Conservation (phyloP, 495 filamentous ascomycete species). For the Cercophora scortea region DNA sequence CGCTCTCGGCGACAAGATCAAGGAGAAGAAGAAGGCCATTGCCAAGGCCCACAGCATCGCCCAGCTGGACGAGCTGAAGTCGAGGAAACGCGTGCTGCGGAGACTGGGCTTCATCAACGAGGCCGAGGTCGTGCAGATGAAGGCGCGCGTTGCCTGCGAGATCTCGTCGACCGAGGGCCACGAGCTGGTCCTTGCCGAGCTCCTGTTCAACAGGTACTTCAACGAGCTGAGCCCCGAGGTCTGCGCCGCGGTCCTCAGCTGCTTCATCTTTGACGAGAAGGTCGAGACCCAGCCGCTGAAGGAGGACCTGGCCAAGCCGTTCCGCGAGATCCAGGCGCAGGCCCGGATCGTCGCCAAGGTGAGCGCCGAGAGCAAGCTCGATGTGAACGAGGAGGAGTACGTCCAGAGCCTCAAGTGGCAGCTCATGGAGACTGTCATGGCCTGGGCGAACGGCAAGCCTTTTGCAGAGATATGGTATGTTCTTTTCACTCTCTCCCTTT, state of each 20-base stretch:
- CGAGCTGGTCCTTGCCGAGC: conserved; percentile 82
- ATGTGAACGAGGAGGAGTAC: conserved; percentile 89
- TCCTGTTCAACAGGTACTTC: conserved; percentile 96
- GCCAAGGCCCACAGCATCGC: conserved; percentile 71
- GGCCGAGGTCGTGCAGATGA: conserved; percentile 85
- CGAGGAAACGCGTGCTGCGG: conserved; percentile 89
- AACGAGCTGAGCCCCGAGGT: conserved; percentile 87
- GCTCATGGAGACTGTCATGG: conserved; percentile 92
- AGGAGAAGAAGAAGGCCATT: conserved; percentile 79
- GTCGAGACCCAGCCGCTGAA: conserved; percentile 62
- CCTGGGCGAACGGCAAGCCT: conserved; percentile 85
- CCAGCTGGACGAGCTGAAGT: conserved; percentile 93
- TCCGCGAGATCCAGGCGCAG: conserved; percentile 73
- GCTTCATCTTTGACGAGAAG: conserved; percentile 97
- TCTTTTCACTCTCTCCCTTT: not conserved
- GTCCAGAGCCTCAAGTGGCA: conserved; percentile 79
- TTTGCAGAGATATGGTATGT: conserved; percentile 95
- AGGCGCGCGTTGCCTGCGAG: conserved; percentile 93
- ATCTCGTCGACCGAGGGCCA: conserved; percentile 79
- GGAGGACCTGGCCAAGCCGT: conserved; percentile 80
- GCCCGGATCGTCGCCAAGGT: conserved; percentile 85
- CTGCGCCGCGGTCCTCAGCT: conserved; percentile 74
- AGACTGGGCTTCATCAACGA: conserved; percentile 96
- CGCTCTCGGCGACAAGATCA: conserved; percentile 67
- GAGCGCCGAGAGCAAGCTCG: conserved; percentile 83